Percentiles rank a stretch among this genome's conserved stretches.
phyloP scores from a whole-genome alignment of 176 grass and related monocot genomes.

The Miscanthus lutarioriparius region DNA sequence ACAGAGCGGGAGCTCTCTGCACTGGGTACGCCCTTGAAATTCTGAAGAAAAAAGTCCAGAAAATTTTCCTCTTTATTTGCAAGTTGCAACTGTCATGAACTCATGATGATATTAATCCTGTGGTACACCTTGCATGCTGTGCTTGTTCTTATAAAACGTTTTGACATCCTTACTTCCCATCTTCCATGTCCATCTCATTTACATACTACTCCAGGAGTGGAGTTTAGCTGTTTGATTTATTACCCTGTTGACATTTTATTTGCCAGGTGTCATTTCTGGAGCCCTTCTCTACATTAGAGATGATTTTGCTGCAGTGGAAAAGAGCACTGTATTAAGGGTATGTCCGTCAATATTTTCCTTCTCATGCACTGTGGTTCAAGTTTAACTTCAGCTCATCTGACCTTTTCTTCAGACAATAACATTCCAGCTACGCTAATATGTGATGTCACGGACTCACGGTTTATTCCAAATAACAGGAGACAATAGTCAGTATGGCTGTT shows the following conservation, averaged over 20 bases:
- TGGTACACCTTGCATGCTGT: not conserved
- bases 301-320: conserved; percentile 72
- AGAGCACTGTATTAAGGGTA: conserved; percentile 77
- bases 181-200: not conserved
- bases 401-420: not conserved
- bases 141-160: not conserved
- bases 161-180: too few species aligned
- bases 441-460: not conserved
- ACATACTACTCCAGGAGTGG: not conserved
- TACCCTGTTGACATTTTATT: not conserved
- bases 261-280: conserved; percentile 95
- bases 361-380: not conserved
- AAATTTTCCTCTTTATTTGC: not conserved
- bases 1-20: too few species aligned
- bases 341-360: not conserved
- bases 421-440: not conserved
- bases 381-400: not conserved
- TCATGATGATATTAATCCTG: not conserved
- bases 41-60: not conserved
- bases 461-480: conserved; percentile 60
- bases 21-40: too few species aligned
- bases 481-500: conserved; percentile 97
- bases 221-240: not conserved
- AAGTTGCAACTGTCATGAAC: not conserved
- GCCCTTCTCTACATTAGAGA: conserved; percentile 90